Evolutionary conservation across 2,329 filamentous ascomycete species (phyloP).

Genomic region (Tolypocladium sp.): DNA sequence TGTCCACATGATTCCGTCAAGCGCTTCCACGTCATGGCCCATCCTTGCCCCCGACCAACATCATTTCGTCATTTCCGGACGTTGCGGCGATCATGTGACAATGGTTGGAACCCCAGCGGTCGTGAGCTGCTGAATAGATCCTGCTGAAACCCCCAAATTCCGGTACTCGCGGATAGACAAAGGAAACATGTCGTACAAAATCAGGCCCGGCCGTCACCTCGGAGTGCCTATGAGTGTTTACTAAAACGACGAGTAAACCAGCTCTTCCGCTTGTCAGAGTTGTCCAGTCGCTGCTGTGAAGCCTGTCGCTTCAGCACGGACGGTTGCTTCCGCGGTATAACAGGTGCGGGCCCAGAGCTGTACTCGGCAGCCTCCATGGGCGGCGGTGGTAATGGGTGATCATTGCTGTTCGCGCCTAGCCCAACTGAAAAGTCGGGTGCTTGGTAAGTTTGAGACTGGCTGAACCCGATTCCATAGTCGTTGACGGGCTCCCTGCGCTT

Average conservation of each 20-base stretch:
- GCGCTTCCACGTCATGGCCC: not conserved
- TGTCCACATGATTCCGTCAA: not conserved
- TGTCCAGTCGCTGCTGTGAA: conserved; percentile 5
- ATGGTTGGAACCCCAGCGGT: conserved; percentile 4
- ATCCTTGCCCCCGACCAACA: not conserved
- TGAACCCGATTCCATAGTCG: conserved; percentile 55
- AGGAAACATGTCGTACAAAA: not conserved
- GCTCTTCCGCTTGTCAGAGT: conserved; percentile 70
- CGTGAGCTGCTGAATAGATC: conserved; percentile 10
- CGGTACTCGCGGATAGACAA: conserved; percentile 1
- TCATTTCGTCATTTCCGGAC: not conserved
- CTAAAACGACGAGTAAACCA: conserved; percentile 83
- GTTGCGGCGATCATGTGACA: not conserved
- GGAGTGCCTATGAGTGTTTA: conserved; percentile 30
- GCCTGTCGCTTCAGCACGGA: conserved; percentile 18
- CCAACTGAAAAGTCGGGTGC: conserved; percentile 28
- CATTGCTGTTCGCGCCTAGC: conserved; percentile 10
- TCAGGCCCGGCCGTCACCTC: not conserved
- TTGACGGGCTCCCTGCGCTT: conserved; percentile 47
- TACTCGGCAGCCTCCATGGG: conserved; percentile 10
- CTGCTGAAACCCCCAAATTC: not conserved
- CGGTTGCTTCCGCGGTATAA: conserved; percentile 18
- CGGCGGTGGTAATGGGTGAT: conserved; percentile 14
- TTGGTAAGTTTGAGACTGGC: conserved; percentile 32
- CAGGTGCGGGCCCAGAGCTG: conserved; percentile 6